These are phyloP conservation scores for Agarophyton chilense DNA, from an alignment of 23 red algal species.

Conservation along the genomic window DNA sequence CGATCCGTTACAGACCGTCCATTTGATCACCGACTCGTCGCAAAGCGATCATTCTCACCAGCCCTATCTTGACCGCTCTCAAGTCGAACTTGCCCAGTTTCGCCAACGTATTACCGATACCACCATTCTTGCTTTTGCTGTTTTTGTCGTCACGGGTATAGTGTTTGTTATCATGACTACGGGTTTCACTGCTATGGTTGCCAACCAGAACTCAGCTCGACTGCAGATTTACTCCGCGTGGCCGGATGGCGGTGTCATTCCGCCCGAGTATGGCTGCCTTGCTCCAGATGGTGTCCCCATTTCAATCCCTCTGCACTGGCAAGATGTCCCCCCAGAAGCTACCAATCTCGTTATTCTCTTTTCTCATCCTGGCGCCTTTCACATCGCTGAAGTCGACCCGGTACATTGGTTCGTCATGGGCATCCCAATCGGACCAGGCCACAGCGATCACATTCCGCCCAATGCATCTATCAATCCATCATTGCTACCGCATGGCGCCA, in stretches of 20 bases:
- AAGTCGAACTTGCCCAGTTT: not conserved
- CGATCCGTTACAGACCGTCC: slow-evolving; percentile 28
- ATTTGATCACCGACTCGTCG: slow-evolving; percentile 19
- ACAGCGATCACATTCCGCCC: not conserved
- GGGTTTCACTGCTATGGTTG: slow-evolving; percentile 54
- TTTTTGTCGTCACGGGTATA: slow-evolving; percentile 32
- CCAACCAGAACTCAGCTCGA: slow-evolving; percentile 29
- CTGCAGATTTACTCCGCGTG: slow-evolving; percentile 57
- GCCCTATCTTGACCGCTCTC: not conserved
- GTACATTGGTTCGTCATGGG: slow-evolving; percentile 75
- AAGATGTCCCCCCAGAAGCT: slow-evolving; percentile 48
- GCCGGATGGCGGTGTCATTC: slow-evolving; percentile 71
- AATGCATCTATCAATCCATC: slow-evolving; percentile 30
- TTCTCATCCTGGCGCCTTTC: slow-evolving; percentile 52
- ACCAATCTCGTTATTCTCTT: slow-evolving; percentile 70
- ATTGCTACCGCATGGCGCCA: slow-evolving; percentile 34
- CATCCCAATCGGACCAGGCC: slow-evolving; percentile 43
- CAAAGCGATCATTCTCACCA: slow-evolving; percentile 15
- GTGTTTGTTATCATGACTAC: slow-evolving; percentile 58
- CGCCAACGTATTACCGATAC: slow-evolving; percentile 16
- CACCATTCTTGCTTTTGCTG: slow-evolving; percentile 21
- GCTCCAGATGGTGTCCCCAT: slow-evolving; percentile 33
- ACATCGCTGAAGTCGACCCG: slow-evolving; percentile 29
- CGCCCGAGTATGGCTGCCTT: slow-evolving; percentile 68
- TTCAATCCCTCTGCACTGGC: slow-evolving; percentile 65